A percentile compares a stretch with the other conserved stretches of the same genome.
These are phyloP conservation scores for Serendipita sp. DNA, from an alignment of 768 basidiomycete species.

Conservation along the genomic window DNA sequence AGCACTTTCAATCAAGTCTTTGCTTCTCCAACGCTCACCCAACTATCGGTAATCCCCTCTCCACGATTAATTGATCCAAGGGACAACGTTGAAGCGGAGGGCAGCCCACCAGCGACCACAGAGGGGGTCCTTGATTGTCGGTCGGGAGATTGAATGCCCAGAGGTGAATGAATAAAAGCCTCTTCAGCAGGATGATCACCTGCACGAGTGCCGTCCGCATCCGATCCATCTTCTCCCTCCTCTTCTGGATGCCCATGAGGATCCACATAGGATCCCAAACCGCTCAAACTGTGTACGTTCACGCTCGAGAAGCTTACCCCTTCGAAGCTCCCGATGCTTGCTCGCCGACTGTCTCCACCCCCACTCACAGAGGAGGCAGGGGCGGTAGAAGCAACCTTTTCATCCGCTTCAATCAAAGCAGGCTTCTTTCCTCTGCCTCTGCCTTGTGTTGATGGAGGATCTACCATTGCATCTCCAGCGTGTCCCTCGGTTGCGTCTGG, in stretches of 20 bases:
- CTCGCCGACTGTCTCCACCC: not conserved
- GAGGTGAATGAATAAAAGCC: not conserved
- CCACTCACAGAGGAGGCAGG: not conserved
- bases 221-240: not conserved
- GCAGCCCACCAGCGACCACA: not conserved
- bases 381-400: not conserved
- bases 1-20: not conserved
- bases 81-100: not conserved
- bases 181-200: not conserved
- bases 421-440: not conserved
- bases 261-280: not conserved
- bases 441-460: not conserved
- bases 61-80: not conserved
- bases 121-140: not conserved
- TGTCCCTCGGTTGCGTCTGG: constrained; percentile 18
- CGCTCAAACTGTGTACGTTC: not conserved
- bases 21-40: not conserved
- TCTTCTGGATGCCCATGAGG: not conserved
- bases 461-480: not conserved
- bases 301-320: not conserved
- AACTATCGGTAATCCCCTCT: not conserved
- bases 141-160: not conserved
- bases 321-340: constrained; percentile 1
- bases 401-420: not conserved
- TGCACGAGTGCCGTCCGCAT: not conserved